Evolutionary conservation across 257 asterid genomes (phyloP), one percentile per base, ranked within the genome.

Genomic region (Solanum medicagineum): DNA sequence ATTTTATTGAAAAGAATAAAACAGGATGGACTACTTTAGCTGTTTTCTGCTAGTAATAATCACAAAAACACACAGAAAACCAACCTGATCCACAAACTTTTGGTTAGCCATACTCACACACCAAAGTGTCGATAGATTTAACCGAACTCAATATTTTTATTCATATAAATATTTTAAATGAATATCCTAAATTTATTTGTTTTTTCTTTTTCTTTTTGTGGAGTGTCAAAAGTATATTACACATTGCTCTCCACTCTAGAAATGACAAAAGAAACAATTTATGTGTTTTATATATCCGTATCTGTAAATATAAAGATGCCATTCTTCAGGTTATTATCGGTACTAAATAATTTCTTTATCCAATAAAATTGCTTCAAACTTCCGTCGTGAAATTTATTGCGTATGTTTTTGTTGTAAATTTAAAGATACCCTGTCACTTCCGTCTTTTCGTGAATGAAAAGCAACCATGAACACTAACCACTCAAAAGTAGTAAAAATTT

Each of bases 361-460:
- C 0, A 0, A 62, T 24, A 62, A 12, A 62, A 2, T 29, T 44
- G 1, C 0, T 20, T 59, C 29, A 4, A 59, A 59, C 0, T 62
- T 1, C 1, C 11, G 4, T 62, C 1, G 17, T 62, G 1, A 62
- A 22, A 62, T 22, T 62, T 6, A 62, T 62, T 0, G 17, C 1
- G 4, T 62, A 15, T 6, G 6, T 26, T 24, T 11, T 29, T 1
- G n/a, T 65, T 3, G 13, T 74, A 84, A 83, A n/a, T 32, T 68
- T 85, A 88, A 87, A 86, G 90, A 90, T 87, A 89, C 90, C 89
- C 80, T 86, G 51, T 91, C 92, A 87, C 93, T 89, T 68, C 51
- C 7, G 87, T 6, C 86, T 90, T 94, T 95, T 91, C 94, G 96
- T 95, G 94, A 91, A 89, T 89, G 93, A 86, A 91, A 89, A 93